Evolutionary conservation across 805 yeast genomes (phyloP), one percentile per base, ranked within the genome.

Genomic region (Wickerhamiella musiphila): DNA sequence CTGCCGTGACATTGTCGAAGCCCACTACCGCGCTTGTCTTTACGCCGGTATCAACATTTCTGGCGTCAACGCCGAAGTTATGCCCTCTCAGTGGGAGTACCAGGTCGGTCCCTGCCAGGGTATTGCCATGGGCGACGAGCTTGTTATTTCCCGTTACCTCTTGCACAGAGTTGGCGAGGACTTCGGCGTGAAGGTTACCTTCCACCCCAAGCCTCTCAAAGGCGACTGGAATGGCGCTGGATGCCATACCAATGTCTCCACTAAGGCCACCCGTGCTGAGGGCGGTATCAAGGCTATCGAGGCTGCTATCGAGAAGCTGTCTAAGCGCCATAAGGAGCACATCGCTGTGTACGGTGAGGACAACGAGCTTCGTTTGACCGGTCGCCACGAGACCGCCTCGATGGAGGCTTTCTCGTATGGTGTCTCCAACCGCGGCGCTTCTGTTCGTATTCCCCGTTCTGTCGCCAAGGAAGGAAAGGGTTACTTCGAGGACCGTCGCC

Each of bases 171-270:
- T 83, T 34, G 94, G 96, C 45, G 98, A 90, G 68, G 98, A 90
- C 61, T 90, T 90, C 53, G 96, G 94, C 57, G 92, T 90, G 57
- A 84, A 83, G 77, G 86, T 90, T 49, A 82, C 95, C 29, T 76
- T 84, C 77, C 98, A 90, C 73, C 98, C 98, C 63, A 90, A 90
- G 72, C 96, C 98, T 48, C 70, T 90, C 60, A 71, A 76, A 68
- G 96, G 96, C 50, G 96, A 86, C 66, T 90, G 96, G 96, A 90
- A 90, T 60, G 98, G 98, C 68, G 96, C 98, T 59, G 98, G 98
- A 53, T 86, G 96, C 70, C 98, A 90, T 66, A 90, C 98, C 58
- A 90, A 90, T 60, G 96, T 90, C 40, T 83, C 95, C 30, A 90
- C 98, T 50, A 70, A 67, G 59, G 55, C 54, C 32, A 90, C 86